Evolutionary conservation across 2,329 filamentous ascomycete species (phyloP).

Genomic region (Aaosphaeria pasadenensis): DNA sequence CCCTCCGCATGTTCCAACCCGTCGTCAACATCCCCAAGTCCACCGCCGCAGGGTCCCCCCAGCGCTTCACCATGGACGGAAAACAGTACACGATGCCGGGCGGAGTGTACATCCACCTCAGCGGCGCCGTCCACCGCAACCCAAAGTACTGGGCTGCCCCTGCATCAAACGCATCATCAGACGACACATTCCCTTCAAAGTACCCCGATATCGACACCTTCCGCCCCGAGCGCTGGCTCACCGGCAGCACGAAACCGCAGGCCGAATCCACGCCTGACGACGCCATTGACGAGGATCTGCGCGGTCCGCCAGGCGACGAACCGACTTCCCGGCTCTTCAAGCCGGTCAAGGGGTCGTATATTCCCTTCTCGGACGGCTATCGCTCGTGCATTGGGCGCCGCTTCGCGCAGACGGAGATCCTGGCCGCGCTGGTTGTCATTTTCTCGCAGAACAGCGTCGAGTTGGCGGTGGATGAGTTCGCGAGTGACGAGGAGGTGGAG

Average conservation of each 20-base stretch:
- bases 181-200: slow-evolving; percentile 5
- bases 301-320: slow-evolving; percentile 59
- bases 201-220: slow-evolving; percentile 62
- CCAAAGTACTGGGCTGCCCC: slow-evolving; percentile 67
- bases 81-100: slow-evolving; percentile 57
- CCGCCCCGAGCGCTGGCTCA: slow-evolving; percentile 70
- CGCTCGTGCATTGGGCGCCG: slow-evolving; percentile 54
- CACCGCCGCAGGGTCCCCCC: slow-evolving; percentile 42
- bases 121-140: slow-evolving; percentile 60
- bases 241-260: slow-evolving; percentile 9
- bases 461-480: slow-evolving; percentile 57
- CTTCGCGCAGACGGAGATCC: slow-evolving; percentile 57
- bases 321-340: slow-evolving; percentile 59
- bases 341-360: slow-evolving; percentile 48
- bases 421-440: slow-evolving; percentile 52
- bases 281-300: slow-evolving; percentile 51
- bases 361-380: slow-evolving; percentile 57
- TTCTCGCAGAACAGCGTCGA: slow-evolving; percentile 64
- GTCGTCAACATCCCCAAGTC: slow-evolving; percentile 71
- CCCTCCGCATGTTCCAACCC: slow-evolving; percentile 69
- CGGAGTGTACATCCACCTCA: slow-evolving; percentile 55
- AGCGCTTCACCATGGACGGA: slow-evolving; percentile 60
- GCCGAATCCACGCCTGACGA: slow-evolving; percentile 12
- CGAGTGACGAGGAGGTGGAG: slow-evolving; percentile 41
- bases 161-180: slow-evolving; percentile 14